Evolutionary conservation across 78 protist species (phyloP).

Genomic region (Polysphondylium violaceum): DNA sequence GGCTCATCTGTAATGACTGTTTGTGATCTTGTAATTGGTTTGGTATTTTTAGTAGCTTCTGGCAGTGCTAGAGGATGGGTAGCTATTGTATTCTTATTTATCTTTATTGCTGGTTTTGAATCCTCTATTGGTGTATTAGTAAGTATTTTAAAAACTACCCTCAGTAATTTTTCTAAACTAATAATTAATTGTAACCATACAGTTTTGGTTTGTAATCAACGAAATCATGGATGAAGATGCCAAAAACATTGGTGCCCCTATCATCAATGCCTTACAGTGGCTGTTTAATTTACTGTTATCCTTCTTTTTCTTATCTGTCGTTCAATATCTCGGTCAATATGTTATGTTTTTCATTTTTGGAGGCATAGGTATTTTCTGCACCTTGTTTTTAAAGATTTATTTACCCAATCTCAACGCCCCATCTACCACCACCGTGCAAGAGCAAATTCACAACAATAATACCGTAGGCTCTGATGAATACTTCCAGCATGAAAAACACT

Average conservation of each 20-base stretch:
- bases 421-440: too few species aligned
- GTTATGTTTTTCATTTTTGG: conserved; percentile 68
- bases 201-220: conserved; percentile 76
- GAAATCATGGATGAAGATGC: conserved; percentile 57
- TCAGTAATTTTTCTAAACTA: background rate
- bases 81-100: conserved; percentile 42
- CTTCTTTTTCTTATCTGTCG: conserved; percentile 30
- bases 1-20: conserved; percentile 54
- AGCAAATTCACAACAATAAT: too few species aligned
- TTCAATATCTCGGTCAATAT: conserved; percentile 44
- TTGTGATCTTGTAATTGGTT: conserved; percentile 30
- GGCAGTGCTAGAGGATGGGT: conserved; percentile 65
- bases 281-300: conserved; percentile 32
- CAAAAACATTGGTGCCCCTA: conserved; percentile 74
- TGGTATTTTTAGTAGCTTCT: conserved; percentile 29
- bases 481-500: too few species aligned
- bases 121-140: conserved; percentile 59
- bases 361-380: conserved; percentile 49
- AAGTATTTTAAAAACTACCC: background rate
- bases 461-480: too few species aligned
- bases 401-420: too few species aligned
- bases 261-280: conserved; percentile 70
- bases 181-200: background rate
- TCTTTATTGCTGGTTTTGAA: conserved; percentile 66
- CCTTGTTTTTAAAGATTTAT: background rate